Evolutionary conservation across 495 filamentous ascomycete species (phyloP).

Genomic region (Thozetella sp.): DNA sequence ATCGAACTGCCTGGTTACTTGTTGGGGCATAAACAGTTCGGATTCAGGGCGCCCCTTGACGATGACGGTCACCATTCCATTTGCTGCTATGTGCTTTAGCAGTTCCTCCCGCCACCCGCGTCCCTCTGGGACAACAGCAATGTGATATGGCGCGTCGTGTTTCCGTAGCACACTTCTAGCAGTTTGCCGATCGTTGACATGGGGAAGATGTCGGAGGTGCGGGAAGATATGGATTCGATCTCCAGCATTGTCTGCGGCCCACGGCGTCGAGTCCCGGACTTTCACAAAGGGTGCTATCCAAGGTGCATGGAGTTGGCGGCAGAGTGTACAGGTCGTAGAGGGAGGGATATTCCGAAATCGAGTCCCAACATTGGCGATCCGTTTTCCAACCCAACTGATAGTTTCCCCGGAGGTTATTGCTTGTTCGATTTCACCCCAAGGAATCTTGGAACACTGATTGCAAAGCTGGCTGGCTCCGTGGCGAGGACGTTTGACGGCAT

Average conservation of each 20-base stretch:
- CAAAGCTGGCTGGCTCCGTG: too few species aligned
- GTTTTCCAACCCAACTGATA: constrained; percentile 5
- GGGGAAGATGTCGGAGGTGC: constrained; percentile 13
- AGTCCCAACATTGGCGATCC: constrained; percentile 12
- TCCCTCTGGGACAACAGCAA: constrained; percentile 16
- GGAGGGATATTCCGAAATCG: constrained; percentile 14
- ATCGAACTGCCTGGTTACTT: constrained; percentile 12
- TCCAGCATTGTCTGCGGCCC: constrained; percentile 9
- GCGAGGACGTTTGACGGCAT: too few species aligned
- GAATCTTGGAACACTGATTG: too few species aligned
- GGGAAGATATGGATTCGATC: constrained; percentile 19
- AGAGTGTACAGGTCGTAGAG: constrained; percentile 12
- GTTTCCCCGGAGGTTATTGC: too few species aligned
- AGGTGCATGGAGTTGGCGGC: constrained; percentile 16
- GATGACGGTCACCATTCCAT: constrained; percentile 17
- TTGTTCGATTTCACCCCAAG: too few species aligned
- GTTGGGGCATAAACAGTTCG: constrained; percentile 12
- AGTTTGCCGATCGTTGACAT: constrained; percentile 16
- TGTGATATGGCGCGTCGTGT: constrained; percentile 18
- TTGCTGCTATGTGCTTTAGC: constrained; percentile 11
- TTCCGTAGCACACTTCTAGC: constrained; percentile 12
- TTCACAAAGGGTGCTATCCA: constrained; percentile 15
- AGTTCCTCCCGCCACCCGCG: constrained; percentile 13
- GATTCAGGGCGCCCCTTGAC: constrained; percentile 13
- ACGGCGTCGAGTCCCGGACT: constrained; percentile 9